A percentile compares a stretch with the other conserved stretches of the same genome.
Conservation (phyloP, 495 filamentous ascomycete genomes). For the Hypoxylon fragiforme region DNA sequence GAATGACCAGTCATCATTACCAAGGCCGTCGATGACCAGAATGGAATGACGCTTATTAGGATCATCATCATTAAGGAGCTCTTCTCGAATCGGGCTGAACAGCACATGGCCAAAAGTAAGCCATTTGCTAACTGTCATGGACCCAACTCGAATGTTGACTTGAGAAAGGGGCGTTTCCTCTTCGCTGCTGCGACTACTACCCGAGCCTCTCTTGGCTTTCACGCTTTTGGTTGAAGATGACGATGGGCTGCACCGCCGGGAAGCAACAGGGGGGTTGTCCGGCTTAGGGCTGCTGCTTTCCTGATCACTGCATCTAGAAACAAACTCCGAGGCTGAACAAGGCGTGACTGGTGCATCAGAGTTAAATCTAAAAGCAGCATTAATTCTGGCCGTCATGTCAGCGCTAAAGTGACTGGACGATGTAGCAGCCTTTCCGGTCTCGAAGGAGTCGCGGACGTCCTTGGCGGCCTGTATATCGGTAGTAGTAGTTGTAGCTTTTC, state of each 20-base stretch:
- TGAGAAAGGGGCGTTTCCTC: conserved; percentile 67
- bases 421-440: conserved; percentile 36
- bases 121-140: conserved; percentile 72
- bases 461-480: conserved; percentile 34
- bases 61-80: conserved; percentile 57
- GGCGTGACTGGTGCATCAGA: conserved; percentile 49
- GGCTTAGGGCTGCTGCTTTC: conserved; percentile 42
- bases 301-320: conserved; percentile 54
- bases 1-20: conserved; percentile 92
- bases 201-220: conserved; percentile 49
- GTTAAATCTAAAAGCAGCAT: conserved; percentile 44
- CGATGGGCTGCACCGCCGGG: conserved; percentile 44
- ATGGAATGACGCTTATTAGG: conserved; percentile 64
- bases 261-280: conserved; percentile 24
- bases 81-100: conserved; percentile 87
- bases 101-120: conserved; percentile 93
- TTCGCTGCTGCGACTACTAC: conserved; percentile 47
- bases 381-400: conserved; percentile 52
- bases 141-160: conserved; percentile 81
- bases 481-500: conserved; percentile 48
- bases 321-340: conserved; percentile 57
- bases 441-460: conserved; percentile 38
- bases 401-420: conserved; percentile 48
- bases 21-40: conserved; percentile 87
- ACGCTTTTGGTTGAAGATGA: conserved; percentile 39